Conservation (phyloP, 495 filamentous ascomycete genomes). For the Hypoxylon perforatum region DNA sequence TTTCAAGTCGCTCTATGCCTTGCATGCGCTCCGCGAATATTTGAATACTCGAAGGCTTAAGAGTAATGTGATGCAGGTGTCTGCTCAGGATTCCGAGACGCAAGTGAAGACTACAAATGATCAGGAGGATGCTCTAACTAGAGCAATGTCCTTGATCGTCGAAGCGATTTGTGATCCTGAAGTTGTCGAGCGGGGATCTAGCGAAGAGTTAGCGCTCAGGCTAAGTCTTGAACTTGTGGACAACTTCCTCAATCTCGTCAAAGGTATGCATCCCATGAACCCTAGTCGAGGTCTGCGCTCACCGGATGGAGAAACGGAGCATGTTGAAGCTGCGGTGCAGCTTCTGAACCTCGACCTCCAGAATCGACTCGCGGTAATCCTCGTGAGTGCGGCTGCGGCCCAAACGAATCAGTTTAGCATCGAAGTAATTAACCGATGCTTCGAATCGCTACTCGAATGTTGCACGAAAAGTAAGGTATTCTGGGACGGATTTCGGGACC, state of each 20-base stretch:
- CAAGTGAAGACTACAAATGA: constrained; percentile 23
- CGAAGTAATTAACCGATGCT: constrained; percentile 62
- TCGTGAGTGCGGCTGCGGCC: constrained; percentile 40
- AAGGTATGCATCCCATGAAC: constrained; percentile 45
- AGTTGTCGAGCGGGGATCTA: constrained; percentile 52
- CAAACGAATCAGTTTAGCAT: constrained; percentile 47
- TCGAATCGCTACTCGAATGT: constrained; percentile 72
- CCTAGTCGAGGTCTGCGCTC: background rate
- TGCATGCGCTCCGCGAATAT: constrained; percentile 69
- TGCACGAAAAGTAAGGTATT: constrained; percentile 68
- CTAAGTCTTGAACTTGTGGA: constrained; percentile 56
- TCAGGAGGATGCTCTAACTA: constrained; percentile 44
- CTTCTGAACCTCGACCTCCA: constrained; percentile 48
- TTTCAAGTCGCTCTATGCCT: constrained; percentile 79
- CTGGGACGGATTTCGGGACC: constrained; percentile 66
- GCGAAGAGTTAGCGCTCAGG: constrained; percentile 51
- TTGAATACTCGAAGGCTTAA: constrained; percentile 45
- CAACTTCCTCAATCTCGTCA: constrained; percentile 54
- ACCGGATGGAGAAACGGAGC: constrained; percentile 33
- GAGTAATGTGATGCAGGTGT: constrained; percentile 50
- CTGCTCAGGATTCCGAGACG: constrained; percentile 45
- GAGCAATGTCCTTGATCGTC: constrained; percentile 58
- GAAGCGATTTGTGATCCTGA: constrained; percentile 57
- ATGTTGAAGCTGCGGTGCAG: constrained; percentile 25
- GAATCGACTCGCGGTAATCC: constrained; percentile 52